Base-by-base conservation (phyloP, 345 rosid genomes). In the Luvunga scandens region DNA sequence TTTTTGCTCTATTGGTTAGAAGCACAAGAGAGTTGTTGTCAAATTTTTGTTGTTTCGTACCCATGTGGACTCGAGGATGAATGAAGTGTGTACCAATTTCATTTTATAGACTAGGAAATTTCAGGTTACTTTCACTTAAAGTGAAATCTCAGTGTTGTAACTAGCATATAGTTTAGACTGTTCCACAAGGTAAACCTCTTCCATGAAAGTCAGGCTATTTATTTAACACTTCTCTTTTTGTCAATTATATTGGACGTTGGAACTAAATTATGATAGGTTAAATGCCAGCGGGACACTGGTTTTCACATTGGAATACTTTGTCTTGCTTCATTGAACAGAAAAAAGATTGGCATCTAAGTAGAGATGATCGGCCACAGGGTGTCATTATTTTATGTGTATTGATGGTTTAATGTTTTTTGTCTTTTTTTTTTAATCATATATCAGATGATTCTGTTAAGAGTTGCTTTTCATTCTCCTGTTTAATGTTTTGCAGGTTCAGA, bases 401-500 rank as follows among this genome's bases (percentile, higher is more conserved):
- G 62, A 19, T 64, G 7, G 9, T 50, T 33, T 65, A 65, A 33
- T 65, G 69, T 31, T 65, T 31, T n/a, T 64, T 65, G 21, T 53
- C 56, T n/a, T n/a, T 16, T 50, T 50, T 21, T 66, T n/a, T 9
- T n/a, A 2, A 19, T 9, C 21, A 2, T 19, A 0, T 42, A 42
- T 2, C 24, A 0, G 39, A 65, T 33, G 69, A 34, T 66, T 66
- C 27, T 34, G 9, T 28, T n/a, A 19, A 24, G 18, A 42, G 38
- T 16, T 39, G 18, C 14, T 1, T 71, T 57, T 30, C n/a, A 12
- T 73, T 28, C 4, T 34, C 5, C 21, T 5, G 48, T 63, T 50
- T 25, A 4, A 60, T 36, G 18, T 18, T 73, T 16, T 77, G 84
- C 88, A 95, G 97, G 82, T 95, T 84, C 92, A 88, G 75, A 95